Evolutionary conservation across 2,329 filamentous ascomycete genomes (phyloP).

Genomic region (Stagonosporopsis cucurbitacearum): DNA sequence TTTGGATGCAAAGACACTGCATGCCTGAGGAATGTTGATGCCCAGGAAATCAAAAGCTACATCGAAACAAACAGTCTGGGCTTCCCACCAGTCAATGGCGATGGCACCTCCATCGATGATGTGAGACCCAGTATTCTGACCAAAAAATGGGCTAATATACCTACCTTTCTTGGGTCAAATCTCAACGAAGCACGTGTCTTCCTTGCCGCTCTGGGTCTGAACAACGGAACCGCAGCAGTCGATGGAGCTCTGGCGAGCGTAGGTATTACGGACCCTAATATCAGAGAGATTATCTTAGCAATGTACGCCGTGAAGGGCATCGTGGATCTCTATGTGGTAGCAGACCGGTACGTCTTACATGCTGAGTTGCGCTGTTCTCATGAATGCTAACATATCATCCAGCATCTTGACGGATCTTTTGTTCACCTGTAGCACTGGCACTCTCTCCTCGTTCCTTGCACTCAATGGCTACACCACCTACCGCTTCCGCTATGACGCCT

Average conservation of each 20-base stretch:
- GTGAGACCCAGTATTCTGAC: slow-evolving; percentile 16
- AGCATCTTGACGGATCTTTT: slow-evolving; percentile 16
- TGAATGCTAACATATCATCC: neutral
- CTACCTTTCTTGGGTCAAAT: slow-evolving; percentile 18
- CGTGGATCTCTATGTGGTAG: slow-evolving; percentile 3
- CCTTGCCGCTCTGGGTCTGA: slow-evolving; percentile 9
- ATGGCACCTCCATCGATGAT: slow-evolving; percentile 15
- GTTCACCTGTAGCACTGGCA: slow-evolving; percentile 17
- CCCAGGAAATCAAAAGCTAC: slow-evolving; percentile 11
- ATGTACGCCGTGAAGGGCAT: slow-evolving; percentile 8
- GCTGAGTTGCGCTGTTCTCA: neutral
- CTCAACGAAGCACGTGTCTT: slow-evolving; percentile 21
- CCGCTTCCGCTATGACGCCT: slow-evolving; percentile 25
- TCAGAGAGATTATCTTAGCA: slow-evolving; percentile 7
- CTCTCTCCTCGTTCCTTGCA: slow-evolving; percentile 16
- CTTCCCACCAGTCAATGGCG: slow-evolving; percentile 22
- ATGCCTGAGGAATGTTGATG: slow-evolving; percentile 13
- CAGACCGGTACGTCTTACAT: slow-evolving; percentile 1
- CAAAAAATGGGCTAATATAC: slow-evolving; percentile 16
- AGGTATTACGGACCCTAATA: slow-evolving; percentile 9
- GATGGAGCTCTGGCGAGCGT: slow-evolving; percentile 3
- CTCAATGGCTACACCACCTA: slow-evolving; percentile 21
- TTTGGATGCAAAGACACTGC: slow-evolving; percentile 18
- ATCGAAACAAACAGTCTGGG: slow-evolving; percentile 16
- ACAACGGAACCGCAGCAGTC: slow-evolving; percentile 11